Base-by-base conservation (phyloP, 2,329 filamentous ascomycete genomes). In the Venturia carpophila region DNA sequence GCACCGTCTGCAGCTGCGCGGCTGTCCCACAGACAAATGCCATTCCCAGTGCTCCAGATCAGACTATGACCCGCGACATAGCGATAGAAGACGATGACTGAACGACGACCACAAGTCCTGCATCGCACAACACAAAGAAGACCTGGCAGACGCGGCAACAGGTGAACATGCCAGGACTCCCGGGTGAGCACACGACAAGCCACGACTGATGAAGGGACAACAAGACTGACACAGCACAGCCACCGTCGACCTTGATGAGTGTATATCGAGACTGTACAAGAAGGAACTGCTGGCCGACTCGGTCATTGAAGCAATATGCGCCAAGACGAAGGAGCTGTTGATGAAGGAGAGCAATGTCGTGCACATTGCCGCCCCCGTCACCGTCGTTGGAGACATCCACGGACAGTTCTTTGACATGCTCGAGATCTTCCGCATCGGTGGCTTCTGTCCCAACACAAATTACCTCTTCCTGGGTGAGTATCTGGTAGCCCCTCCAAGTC, bases 291-390 rank as follows among this genome's bases (percentile, higher is more conserved):
- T 99, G 66, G 92, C 94, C 72, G 94, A 99, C 79, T 96, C 93
- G 52, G 92, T 99, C 70, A 93, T 99, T 77, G 94, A 99, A 80
- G 94, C 94, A 73, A 93, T 99, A 86, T 99, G 94, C 80, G 92
- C 94, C 77, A 99, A 99, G 78, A 94, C 95, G 27, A 99, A 99
- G 75, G 94, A 99, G 81, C 83, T 99, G 71, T 84, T 99, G 71
- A 99, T 99, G 94, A 93, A 95, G 75, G 94, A 99, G 85, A 97
- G 93, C 84, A 99, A 99, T 79, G 94, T 99, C 68, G 94, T 99
- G 67, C 94, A 99, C 76, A 95, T 99, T 68, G 87, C 87, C 71
- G 92, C 94, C 41, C 94, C 94, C 1, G 91, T 99, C 66, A 99
- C 94, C 19, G 94, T 99, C 11, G 94, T 99, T 47, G 94, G 94